Percentiles rank a stretch among this genome's conserved stretches.
Evolutionary conservation across 2,329 filamentous ascomycete genomes (phyloP).

Genomic region (Monilinia vaccinii-corymbosi): DNA sequence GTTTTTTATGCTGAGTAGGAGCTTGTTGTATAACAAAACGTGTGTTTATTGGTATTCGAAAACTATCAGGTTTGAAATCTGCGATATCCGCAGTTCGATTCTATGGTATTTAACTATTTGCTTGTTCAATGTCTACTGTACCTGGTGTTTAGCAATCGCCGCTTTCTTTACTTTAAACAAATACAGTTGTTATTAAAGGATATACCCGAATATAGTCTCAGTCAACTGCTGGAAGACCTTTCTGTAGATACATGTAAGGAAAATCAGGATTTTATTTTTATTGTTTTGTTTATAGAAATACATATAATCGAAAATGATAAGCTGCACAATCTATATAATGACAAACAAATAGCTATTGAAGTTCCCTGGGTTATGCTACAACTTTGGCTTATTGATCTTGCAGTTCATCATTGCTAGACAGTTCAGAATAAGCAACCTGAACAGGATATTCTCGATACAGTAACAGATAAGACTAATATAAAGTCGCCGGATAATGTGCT

Average conservation of each 20-base stretch:
- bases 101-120: slow-evolving; percentile 10
- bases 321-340: too few relatives aligned
- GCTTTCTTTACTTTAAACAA: slow-evolving; percentile 11
- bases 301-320: too few relatives aligned
- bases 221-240: slow-evolving; percentile 12
- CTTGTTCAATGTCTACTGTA: too few relatives aligned
- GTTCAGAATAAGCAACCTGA: slow-evolving; percentile 12
- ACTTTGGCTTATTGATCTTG: too few relatives aligned
- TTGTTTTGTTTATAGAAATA: too few relatives aligned
- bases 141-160: slow-evolving; percentile 11
- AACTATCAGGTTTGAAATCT: slow-evolving; percentile 9
- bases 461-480: slow-evolving; percentile 15
- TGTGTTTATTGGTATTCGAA: slow-evolving; percentile 11
- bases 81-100: slow-evolving; percentile 9
- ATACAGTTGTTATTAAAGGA: slow-evolving; percentile 13
- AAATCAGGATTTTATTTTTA: slow-evolving; percentile 12
- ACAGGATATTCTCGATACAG: slow-evolving; percentile 5
- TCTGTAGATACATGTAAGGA: slow-evolving; percentile 10
- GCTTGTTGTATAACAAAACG: slow-evolving; percentile 11
- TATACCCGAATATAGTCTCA: slow-evolving; percentile 13
- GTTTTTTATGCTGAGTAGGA: slow-evolving; percentile 6
- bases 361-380: too few relatives aligned
- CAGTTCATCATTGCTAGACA: too few relatives aligned
- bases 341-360: too few relatives aligned
- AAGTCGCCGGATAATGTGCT: slow-evolving; percentile 9